These are phyloP conservation scores for Elaeagnus macrophylla DNA, from an alignment of 306 rosid genomes.

Conservation along the genomic window DNA sequence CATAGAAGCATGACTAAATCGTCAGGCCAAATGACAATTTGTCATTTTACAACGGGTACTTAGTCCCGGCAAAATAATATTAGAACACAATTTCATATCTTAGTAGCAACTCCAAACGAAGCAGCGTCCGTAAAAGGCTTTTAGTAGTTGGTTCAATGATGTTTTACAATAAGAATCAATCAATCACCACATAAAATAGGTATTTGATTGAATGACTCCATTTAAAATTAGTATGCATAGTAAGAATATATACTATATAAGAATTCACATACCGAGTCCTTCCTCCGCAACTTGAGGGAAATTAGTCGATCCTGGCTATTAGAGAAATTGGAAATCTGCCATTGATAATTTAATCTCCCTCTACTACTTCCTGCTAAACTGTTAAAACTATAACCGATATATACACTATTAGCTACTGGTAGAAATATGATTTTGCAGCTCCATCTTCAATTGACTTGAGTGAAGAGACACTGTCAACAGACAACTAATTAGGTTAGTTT, in stretches of 20 bases:
- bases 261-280: conserved; percentile 37
- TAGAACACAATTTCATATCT: too few species aligned
- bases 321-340: conserved; percentile 41
- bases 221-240: conserved; percentile 25
- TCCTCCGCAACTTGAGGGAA: conserved; percentile 46
- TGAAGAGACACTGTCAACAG: conserved; percentile 62
- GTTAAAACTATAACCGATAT: conserved; percentile 62
- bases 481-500: conserved; percentile 13
- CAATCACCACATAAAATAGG: conserved; percentile 38
- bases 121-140: too few species aligned
- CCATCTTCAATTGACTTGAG: conserved; percentile 85
- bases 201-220: conserved; percentile 43
- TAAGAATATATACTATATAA: conserved; percentile 16
- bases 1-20: too few species aligned
- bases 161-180: conserved; percentile 43
- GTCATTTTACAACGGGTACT: too few species aligned
- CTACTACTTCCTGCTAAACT: conserved; percentile 45
- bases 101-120: too few species aligned
- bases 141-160: conserved; percentile 27
- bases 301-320: conserved; percentile 38
- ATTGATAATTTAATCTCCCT: conserved; percentile 21
- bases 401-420: conserved; percentile 50
- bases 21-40: too few species aligned
- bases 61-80: too few species aligned
- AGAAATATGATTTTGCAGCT: conserved; percentile 50